phyloP scores from a whole-genome alignment of 1,284 basidiomycete genomes.

The Moesziomyces sp. region DNA sequence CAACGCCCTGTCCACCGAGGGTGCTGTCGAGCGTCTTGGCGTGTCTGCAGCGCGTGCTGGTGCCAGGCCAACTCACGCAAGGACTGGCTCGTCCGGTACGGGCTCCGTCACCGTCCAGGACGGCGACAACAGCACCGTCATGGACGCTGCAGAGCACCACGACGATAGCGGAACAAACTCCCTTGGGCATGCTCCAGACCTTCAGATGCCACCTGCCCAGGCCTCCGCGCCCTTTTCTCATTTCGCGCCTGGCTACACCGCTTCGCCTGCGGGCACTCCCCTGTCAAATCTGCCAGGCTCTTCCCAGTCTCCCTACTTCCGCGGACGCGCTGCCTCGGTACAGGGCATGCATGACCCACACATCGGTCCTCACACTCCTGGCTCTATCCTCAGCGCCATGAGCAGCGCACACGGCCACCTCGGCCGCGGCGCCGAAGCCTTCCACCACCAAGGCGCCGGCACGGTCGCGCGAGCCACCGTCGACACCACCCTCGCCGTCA shows the following conservation, averaged over 20 bases:
- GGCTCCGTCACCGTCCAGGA: conserved; percentile 39
- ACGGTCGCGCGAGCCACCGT: conserved; percentile 86
- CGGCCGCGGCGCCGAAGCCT: conserved; percentile 10
- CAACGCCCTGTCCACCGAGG: conserved; percentile 44
- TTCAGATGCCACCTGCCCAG: conserved; percentile 58
- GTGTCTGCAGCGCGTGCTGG: conserved; percentile 3
- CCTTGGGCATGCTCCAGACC: conserved; percentile 38
- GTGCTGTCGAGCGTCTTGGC: conserved; percentile 44
- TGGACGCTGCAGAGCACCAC: conserved; percentile 22
- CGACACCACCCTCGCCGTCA: conserved; percentile 96
- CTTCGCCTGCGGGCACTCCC: conserved; percentile 27
- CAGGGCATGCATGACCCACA: conserved; percentile 27
- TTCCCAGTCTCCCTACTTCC: conserved; percentile 32
- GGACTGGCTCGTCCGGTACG: conserved; percentile 33
- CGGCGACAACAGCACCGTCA: conserved; percentile 44
- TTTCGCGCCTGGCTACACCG: conserved; percentile 28
- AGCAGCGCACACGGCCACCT: conserved; percentile 37
- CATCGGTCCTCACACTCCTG: conserved; percentile 49
- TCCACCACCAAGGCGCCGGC: conserved; percentile 45
- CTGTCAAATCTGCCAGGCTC: conserved; percentile 11
- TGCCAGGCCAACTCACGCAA: conserved; percentile 12
- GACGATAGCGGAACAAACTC: conserved; percentile 21
- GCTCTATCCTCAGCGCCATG: conserved; percentile 52
- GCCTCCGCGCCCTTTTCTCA: conserved; percentile 54
- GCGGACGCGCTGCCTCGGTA: conserved; percentile 23